phyloP scores from a whole-genome alignment of 805 yeast species.

The Nakazawaea ishiwadae region DNA sequence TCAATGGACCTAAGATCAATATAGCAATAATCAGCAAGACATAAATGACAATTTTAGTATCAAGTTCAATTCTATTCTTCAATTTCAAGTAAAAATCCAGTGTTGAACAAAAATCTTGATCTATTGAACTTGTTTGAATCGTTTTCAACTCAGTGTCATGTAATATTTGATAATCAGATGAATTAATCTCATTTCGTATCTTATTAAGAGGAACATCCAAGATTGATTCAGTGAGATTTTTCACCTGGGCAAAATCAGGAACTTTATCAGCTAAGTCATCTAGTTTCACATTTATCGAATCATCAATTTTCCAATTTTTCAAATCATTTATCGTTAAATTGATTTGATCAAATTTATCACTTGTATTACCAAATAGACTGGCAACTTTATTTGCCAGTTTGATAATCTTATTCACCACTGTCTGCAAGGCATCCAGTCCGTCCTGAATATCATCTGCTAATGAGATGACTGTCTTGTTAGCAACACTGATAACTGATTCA shows the following conservation, averaged over 20 bases:
- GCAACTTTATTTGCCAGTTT: slow-evolving; percentile 48
- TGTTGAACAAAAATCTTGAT: not conserved
- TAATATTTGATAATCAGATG: slow-evolving; percentile 20
- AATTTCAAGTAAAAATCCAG: slow-evolving; percentile 9
- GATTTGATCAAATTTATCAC: slow-evolving; percentile 41
- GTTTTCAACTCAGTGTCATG: slow-evolving; percentile 1
- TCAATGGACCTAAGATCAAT: slow-evolving; percentile 35
- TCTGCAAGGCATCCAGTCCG: slow-evolving; percentile 59
- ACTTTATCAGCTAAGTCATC: slow-evolving; percentile 43
- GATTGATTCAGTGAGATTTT: slow-evolving; percentile 49
- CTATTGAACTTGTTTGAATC: too few species aligned
- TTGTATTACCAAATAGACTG: slow-evolving; percentile 52
- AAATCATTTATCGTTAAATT: slow-evolving; percentile 55
- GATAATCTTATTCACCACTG: slow-evolving; percentile 51
- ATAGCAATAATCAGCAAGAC: slow-evolving; percentile 37
- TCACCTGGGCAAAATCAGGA: slow-evolving; percentile 64
- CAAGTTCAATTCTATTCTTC: not conserved
- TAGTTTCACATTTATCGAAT: slow-evolving; percentile 54
- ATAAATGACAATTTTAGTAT: not conserved
- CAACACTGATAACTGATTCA: slow-evolving; percentile 50
- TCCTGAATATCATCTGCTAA: slow-evolving; percentile 60
- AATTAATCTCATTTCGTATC: slow-evolving; percentile 35
- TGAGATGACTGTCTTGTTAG: slow-evolving; percentile 53
- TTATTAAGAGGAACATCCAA: slow-evolving; percentile 57
- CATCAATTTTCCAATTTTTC: slow-evolving; percentile 59